A percentile compares a stretch with the other conserved stretches of the same genome.
Conservation (phyloP, 805 yeast species). For the Komagataella phaffii region DNA sequence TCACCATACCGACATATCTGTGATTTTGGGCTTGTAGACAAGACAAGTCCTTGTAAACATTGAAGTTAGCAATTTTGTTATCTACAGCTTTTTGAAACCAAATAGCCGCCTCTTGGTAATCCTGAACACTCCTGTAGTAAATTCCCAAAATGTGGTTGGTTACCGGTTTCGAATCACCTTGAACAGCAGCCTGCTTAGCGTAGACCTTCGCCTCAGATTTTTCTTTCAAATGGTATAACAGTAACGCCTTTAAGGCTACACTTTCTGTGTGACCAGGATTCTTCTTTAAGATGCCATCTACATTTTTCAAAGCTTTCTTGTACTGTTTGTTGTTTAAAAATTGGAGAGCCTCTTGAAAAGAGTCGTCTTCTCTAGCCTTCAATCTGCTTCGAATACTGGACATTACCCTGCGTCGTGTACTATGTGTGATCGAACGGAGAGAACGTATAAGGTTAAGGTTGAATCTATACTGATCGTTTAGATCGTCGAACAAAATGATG, state of each 20-base stretch:
- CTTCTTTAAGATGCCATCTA: slow-evolving; percentile 68
- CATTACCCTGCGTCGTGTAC: neutral
- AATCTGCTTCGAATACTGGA: neutral
- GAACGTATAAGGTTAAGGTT: slow-evolving; percentile 2
- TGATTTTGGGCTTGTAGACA: slow-evolving; percentile 70
- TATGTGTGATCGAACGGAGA: neutral
- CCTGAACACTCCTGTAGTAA: slow-evolving; percentile 55
- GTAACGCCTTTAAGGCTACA: slow-evolving; percentile 73
- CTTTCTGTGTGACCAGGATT: slow-evolving; percentile 68
- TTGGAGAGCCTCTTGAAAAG: slow-evolving; percentile 70
- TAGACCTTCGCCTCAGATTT: slow-evolving; percentile 49
- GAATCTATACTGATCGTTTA: neutral
- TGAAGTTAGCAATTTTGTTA: slow-evolving; percentile 66
- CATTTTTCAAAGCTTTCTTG: slow-evolving; percentile 66
- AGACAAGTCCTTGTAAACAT: slow-evolving; percentile 72
- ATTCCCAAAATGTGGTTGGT: slow-evolving; percentile 82
- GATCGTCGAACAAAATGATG: neutral
- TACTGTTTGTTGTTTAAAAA: slow-evolving; percentile 79
- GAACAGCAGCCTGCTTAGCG: slow-evolving; percentile 46
- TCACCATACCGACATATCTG: slow-evolving; percentile 49
- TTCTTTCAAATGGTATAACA: slow-evolving; percentile 42
- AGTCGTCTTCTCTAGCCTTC: slow-evolving; percentile 48
- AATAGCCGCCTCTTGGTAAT: slow-evolving; percentile 65
- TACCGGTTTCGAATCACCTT: slow-evolving; percentile 49
- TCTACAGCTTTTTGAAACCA: slow-evolving; percentile 66